Conservation (phyloP, 2,329 filamentous ascomycete genomes). For the Hypoxylon sp. region DNA sequence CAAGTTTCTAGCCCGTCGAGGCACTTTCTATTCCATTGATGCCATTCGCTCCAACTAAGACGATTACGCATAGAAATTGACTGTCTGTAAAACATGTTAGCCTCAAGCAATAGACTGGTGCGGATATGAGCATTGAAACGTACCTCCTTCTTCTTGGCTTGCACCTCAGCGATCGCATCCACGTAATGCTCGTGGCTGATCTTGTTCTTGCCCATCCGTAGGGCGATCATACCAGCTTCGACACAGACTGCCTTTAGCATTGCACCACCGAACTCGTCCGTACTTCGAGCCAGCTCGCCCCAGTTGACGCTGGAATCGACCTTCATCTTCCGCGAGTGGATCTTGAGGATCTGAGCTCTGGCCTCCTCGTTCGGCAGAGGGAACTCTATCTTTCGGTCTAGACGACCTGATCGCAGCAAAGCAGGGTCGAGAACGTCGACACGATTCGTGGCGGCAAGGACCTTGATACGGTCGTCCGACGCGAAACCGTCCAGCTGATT, state of each 20-base stretch:
- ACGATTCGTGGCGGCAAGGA: constrained; percentile 93
- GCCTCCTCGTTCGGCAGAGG: constrained; percentile 98
- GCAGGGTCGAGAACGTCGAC: constrained; percentile 95
- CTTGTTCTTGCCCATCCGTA: constrained; percentile 94
- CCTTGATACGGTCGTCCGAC: constrained; percentile 96
- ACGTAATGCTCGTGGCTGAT: constrained; percentile 99
- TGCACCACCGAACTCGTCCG: constrained; percentile 97
- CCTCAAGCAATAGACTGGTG: background rate
- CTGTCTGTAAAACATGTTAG: constrained; percentile 60
- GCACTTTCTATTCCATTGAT: constrained; percentile 40
- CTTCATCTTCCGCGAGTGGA: constrained; percentile 98
- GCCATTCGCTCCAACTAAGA: constrained; percentile 22
- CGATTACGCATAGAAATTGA: constrained; percentile 61
- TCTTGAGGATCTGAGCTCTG: constrained; percentile 94
- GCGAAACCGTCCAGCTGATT: constrained; percentile 99
- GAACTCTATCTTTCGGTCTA: constrained; percentile 98
- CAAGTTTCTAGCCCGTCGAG: constrained; percentile 44
- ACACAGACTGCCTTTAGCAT: constrained; percentile 99
- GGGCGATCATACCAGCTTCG: constrained; percentile 98
- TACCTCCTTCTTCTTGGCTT: constrained; percentile 93
- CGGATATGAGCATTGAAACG: constrained; percentile 51
- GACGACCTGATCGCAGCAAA: constrained; percentile 87
- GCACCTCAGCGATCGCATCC: constrained; percentile 96
- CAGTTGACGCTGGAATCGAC: constrained; percentile 95
- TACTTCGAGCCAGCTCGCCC: constrained; percentile 93